Conservation (phyloP, 331 rosid genomes). For the Dryas integrifolia region DNA sequence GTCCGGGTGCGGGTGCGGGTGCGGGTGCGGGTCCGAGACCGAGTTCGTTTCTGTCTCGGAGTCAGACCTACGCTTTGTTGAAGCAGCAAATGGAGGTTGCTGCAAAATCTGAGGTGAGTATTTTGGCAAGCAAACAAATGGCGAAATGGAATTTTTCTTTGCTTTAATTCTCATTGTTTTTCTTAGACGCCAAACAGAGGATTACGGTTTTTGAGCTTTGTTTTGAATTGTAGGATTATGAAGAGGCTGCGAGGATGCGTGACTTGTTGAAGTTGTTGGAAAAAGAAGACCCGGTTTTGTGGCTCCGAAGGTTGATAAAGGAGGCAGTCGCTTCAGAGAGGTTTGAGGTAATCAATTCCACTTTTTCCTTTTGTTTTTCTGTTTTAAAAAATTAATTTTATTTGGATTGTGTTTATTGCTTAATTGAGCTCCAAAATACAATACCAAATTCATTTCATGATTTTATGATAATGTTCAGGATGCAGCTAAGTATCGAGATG, state of each 20-base stretch:
- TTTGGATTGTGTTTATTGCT: background rate
- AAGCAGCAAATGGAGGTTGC: slow-evolving; percentile 92
- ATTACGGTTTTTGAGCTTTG: slow-evolving; percentile 6
- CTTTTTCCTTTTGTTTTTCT: background rate
- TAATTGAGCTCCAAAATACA: background rate
- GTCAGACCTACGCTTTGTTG: slow-evolving; percentile 69
- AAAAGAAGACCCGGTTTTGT: slow-evolving; percentile 80
- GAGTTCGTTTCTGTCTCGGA: slow-evolving; percentile 56
- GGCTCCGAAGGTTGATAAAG: slow-evolving; percentile 57
- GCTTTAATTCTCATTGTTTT: background rate
- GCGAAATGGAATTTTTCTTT: background rate
- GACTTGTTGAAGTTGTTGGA: slow-evolving; percentile 73
- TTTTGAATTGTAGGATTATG: slow-evolving; percentile 60
- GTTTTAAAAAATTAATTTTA: background rate
- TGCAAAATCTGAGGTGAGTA: slow-evolving; percentile 72
- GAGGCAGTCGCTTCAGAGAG: slow-evolving; percentile 78
- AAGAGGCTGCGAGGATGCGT: slow-evolving; percentile 91
- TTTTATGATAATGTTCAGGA: slow-evolving; percentile 44
- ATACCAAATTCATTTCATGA: background rate
- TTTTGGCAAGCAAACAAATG: background rate
- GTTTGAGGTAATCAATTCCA: slow-evolving; percentile 52
- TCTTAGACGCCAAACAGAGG: background rate
- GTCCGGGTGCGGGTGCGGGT: slow-evolving; percentile 34
- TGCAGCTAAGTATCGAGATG: slow-evolving; percentile 82
- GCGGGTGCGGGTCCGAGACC: slow-evolving; percentile 30